Evolutionary conservation across 768 basidiomycete species (phyloP).

Genomic region (Boletellus emodensis): DNA sequence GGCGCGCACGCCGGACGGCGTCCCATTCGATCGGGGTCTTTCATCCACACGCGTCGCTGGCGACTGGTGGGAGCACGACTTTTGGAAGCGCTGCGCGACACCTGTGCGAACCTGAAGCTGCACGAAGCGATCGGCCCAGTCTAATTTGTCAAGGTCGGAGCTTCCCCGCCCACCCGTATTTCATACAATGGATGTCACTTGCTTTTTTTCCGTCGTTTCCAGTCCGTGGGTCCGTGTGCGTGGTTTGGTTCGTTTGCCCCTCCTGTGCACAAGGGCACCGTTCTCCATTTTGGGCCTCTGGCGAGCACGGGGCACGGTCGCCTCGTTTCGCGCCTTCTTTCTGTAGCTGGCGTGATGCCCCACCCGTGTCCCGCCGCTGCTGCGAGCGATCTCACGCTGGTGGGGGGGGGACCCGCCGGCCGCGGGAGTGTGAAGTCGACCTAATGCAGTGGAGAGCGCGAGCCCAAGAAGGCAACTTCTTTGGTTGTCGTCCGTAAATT

Average conservation of each 20-base stretch:
- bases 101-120: slow-evolving; percentile 14
- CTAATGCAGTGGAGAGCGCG: too few species aligned
- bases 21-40: slow-evolving; percentile 30
- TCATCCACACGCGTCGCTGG: slow-evolving; percentile 44
- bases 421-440: too few species aligned
- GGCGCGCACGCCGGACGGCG: slow-evolving; percentile 31
- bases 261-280: neutral
- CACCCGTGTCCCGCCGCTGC: neutral
- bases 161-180: slow-evolving; percentile 19
- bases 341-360: slow-evolving; percentile 1
- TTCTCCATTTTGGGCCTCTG: slow-evolving; percentile 6
- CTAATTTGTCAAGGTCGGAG: slow-evolving; percentile 20
- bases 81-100: slow-evolving; percentile 43
- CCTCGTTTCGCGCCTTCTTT: slow-evolving; percentile 14
- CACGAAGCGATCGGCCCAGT: neutral
- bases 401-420: neutral
- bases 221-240: too few species aligned
- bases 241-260: too few species aligned
- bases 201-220: neutral
- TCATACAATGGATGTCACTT: slow-evolving; percentile 6
- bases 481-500: slow-evolving; percentile 7
- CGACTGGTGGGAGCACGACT: slow-evolving; percentile 55
- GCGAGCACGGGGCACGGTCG: slow-evolving; percentile 6
- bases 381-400: slow-evolving; percentile 10
- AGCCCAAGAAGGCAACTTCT: too few species aligned